Evolutionary conservation across 345 rosid genomes (phyloP).

Genomic region (Angophora floribunda): DNA sequence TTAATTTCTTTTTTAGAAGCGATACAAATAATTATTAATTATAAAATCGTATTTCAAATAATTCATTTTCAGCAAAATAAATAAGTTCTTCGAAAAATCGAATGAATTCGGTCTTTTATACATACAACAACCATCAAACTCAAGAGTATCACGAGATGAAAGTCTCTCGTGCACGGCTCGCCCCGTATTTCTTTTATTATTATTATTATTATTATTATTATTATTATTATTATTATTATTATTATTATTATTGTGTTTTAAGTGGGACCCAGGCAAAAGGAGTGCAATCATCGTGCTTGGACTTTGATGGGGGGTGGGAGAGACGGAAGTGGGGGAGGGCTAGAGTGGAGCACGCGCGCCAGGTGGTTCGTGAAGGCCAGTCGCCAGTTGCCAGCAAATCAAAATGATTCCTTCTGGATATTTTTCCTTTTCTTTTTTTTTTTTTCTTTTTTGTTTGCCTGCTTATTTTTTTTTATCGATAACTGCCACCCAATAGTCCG

Average conservation of each 20-base stretch:
- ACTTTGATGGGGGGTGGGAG: neutral
- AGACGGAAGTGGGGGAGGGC: neutral
- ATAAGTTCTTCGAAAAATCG: rapidly evolving
- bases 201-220: no score
- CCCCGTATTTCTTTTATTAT: neutral
- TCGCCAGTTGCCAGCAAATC: neutral
- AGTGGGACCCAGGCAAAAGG: neutral
- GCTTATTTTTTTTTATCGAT: neutral
- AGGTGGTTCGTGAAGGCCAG: neutral
- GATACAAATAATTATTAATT: no score
- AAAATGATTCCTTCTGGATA: neutral
- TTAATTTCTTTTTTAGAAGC: no score
- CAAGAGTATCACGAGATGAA: neutral
- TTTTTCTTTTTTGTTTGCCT: no score
- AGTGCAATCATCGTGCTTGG: neutral
- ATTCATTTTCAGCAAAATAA: rapidly evolving
- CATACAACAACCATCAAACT: neutral
- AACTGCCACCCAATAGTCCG: neutral
- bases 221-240: no score
- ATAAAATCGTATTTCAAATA: no score
- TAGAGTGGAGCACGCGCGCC: neutral
- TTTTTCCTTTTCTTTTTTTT: rapidly evolving
- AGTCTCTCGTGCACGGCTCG: neutral
- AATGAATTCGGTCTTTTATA: neutral
- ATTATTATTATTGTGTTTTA: neutral